These are phyloP conservation scores for Gymnopilus dilepis DNA, from an alignment of 768 basidiomycete species.

Conservation along the genomic window DNA sequence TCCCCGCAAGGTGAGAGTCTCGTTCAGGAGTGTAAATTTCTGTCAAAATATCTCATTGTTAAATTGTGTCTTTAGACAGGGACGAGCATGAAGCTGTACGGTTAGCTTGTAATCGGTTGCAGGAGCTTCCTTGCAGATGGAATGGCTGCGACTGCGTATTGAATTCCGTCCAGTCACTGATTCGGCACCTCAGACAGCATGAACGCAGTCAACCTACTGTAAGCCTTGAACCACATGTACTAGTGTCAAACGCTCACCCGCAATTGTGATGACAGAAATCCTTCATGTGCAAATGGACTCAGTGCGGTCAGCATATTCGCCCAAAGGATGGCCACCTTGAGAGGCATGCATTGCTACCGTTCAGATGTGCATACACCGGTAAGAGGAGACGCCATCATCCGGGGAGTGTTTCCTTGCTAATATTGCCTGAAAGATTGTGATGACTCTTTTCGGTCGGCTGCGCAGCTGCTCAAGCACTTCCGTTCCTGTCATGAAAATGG, in stretches of 20 bases:
- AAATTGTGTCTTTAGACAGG: slow-evolving; percentile 41
- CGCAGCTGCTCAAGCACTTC: slow-evolving; percentile 57
- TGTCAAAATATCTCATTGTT: slow-evolving; percentile 2
- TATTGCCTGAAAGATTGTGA: slow-evolving; percentile 52
- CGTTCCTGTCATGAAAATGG: slow-evolving; percentile 42
- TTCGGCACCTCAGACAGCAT: slow-evolving; percentile 51
- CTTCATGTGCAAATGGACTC: slow-evolving; percentile 60
- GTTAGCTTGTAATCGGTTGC: slow-evolving; percentile 53
- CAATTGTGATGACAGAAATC: slow-evolving; percentile 33
- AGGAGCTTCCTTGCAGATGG: slow-evolving; percentile 62
- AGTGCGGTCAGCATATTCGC: slow-evolving; percentile 53
- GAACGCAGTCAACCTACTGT: slow-evolving; percentile 24
- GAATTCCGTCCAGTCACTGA: slow-evolving; percentile 56
- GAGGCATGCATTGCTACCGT: slow-evolving; percentile 50
- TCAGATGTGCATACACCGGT: slow-evolving; percentile 62
- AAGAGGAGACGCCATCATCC: slow-evolving; percentile 1
- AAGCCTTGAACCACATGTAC: slow-evolving; percentile 10
- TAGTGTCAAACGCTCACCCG: background rate
- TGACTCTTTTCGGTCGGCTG: slow-evolving; percentile 48
- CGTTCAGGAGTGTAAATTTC: background rate
- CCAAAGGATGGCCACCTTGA: slow-evolving; percentile 54
- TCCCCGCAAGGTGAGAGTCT: slow-evolving; percentile 25
- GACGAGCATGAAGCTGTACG: slow-evolving; percentile 50
- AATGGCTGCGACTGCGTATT: slow-evolving; percentile 56
- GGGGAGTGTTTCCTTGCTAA: slow-evolving; percentile 10